phyloP scores from a whole-genome alignment of 805 yeast species.

The Candida rishiriensis region DNA sequence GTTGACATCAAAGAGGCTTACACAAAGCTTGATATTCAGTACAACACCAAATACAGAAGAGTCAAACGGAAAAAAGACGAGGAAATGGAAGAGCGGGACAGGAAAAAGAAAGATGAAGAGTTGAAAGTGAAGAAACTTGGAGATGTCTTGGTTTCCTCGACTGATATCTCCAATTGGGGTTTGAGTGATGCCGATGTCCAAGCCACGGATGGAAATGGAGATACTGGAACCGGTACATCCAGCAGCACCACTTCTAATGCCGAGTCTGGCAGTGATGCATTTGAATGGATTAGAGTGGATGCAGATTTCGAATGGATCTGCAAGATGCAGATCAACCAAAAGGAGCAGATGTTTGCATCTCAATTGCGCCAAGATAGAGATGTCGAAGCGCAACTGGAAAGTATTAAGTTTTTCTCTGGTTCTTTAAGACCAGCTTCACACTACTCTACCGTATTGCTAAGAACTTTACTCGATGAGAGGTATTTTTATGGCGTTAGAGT shows the following conservation, averaged over 20 bases:
- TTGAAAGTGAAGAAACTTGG: conserved; percentile 53
- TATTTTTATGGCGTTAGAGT: conserved; percentile 86
- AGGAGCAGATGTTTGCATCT: conserved; percentile 92
- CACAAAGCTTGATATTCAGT: conserved; percentile 88
- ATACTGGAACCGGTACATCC: conserved; percentile 38
- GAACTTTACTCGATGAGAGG: conserved; percentile 79
- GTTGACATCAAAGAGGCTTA: conserved; percentile 83
- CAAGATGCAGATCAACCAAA: conserved; percentile 72
- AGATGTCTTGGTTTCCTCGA: conserved; percentile 59
- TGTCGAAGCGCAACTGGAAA: conserved; percentile 90
- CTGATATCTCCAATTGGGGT: conserved; percentile 68
- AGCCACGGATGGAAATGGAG: conserved; percentile 50
- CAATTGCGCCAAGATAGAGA: conserved; percentile 94
- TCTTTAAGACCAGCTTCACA: conserved; percentile 52
- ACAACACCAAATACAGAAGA: conserved; percentile 88
- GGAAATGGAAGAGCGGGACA: conserved; percentile 31
- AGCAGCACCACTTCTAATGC: background rate
- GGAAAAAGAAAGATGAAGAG: conserved; percentile 25
- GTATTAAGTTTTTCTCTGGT: conserved; percentile 67
- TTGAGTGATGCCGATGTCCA: conserved; percentile 54
- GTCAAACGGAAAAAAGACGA: conserved; percentile 61
- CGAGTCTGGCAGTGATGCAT: conserved; percentile 61
- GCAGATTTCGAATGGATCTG: conserved; percentile 98
- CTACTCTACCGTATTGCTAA: conserved; percentile 69
- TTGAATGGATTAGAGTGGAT: conserved; percentile 97